These are phyloP conservation scores for Delitschia confertaspora DNA, from an alignment of 495 filamentous ascomycete species.

Conservation along the genomic window DNA sequence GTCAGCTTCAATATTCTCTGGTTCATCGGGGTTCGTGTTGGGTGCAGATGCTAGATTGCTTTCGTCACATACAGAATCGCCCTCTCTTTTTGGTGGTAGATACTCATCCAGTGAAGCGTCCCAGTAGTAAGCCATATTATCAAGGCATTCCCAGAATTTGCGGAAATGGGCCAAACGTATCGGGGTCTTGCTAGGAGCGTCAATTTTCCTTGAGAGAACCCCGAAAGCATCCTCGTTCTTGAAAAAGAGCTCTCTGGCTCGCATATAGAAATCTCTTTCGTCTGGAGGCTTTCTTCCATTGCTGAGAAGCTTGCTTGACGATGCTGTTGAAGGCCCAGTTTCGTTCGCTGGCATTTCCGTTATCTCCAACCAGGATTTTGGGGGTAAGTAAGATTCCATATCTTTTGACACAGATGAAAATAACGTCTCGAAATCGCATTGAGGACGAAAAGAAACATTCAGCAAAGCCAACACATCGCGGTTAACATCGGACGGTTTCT, in stretches of 20 bases:
- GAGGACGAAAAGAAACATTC: conserved; percentile 41
- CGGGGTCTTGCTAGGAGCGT: conserved; percentile 37
- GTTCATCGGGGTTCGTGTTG: not conserved
- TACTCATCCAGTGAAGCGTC: conserved; percentile 53
- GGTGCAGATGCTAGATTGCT: conserved; percentile 1
- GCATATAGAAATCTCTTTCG: conserved; percentile 41
- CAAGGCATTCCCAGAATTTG: conserved; percentile 52
- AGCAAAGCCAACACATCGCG: conserved; percentile 43
- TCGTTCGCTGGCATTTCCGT: conserved; percentile 12
- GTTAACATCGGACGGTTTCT: conserved; percentile 46
- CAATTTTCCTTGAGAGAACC: conserved; percentile 40
- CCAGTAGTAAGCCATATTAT: conserved; percentile 55
- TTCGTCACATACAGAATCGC: conserved; percentile 1
- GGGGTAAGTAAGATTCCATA: conserved; percentile 37
- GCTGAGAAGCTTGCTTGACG: conserved; percentile 32
- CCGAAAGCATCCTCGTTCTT: conserved; percentile 52
- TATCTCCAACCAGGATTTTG: conserved; percentile 39
- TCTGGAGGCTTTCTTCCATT: conserved; percentile 44
- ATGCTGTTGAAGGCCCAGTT: not conserved
- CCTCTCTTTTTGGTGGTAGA: conserved; percentile 19
- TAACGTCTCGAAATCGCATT: conserved; percentile 41
- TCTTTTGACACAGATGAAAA: conserved; percentile 37
- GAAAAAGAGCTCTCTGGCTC: conserved; percentile 43
- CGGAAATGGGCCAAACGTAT: conserved; percentile 47
- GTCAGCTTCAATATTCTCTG: not conserved